A percentile compares a stretch with the other conserved stretches of the same genome.
Evolutionary conservation across 768 basidiomycete genomes (phyloP).

Genomic region (Psilocybe tampanensis): DNA sequence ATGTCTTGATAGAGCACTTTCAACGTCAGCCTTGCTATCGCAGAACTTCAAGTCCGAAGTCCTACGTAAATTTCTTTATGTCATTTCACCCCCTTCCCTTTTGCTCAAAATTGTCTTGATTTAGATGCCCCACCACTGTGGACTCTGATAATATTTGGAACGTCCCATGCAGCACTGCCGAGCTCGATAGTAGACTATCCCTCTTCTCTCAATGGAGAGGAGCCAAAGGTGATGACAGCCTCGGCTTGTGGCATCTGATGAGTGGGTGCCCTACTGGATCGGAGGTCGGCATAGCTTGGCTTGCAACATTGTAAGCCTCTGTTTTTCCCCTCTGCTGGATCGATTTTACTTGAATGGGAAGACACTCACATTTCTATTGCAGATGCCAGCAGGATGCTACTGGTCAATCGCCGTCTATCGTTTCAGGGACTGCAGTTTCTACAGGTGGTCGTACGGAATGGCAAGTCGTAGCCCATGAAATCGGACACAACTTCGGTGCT

Average conservation of each 20-base stretch:
- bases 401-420: constrained; percentile 47
- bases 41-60: constrained; percentile 76
- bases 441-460: constrained; percentile 78
- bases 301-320: constrained; percentile 66
- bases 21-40: constrained; percentile 83
- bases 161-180: constrained; percentile 56
- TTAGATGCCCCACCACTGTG: constrained; percentile 62
- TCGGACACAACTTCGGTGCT: constrained; percentile 88
- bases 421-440: constrained; percentile 83
- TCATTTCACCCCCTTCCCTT: background rate
- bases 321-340: background rate
- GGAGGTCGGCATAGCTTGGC: constrained; percentile 88
- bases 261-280: constrained; percentile 80
- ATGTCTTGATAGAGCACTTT: constrained; percentile 55
- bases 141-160: constrained; percentile 73
- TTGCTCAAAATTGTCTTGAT: background rate
- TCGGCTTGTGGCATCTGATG: constrained; percentile 89
- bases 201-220: constrained; percentile 86
- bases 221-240: constrained; percentile 65
- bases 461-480: constrained; percentile 84
- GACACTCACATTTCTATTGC: constrained; percentile 1
- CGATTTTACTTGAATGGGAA: background rate
- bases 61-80: constrained; percentile 38
- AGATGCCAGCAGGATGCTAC: constrained; percentile 61
- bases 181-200: constrained; percentile 73